Conservation (phyloP, 192 early-diverging fungal genomes). For the Ambispora gerdemannii region DNA sequence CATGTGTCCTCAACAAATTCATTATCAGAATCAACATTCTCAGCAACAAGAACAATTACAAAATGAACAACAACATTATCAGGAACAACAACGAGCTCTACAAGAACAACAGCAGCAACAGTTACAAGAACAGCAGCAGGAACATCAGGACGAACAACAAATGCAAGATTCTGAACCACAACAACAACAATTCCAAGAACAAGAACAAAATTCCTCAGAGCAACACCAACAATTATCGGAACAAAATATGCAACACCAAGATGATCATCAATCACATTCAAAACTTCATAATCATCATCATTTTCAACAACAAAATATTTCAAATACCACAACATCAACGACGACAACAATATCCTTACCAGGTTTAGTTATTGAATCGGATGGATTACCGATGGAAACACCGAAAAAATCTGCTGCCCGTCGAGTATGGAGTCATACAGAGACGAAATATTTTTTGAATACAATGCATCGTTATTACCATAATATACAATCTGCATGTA, state of each 20-base stretch:
- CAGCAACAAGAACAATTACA: not conserved
- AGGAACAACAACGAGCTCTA: not conserved
- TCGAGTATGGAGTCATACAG: slow-evolving; percentile 1
- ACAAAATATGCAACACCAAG: not conserved
- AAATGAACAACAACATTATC: not conserved
- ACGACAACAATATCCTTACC: not conserved
- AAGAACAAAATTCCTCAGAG: not conserved
- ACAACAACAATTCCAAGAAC: not conserved
- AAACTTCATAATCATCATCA: not conserved
- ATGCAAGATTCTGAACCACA: not conserved
- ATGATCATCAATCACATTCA: not conserved
- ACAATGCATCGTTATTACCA: not conserved
- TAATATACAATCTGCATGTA: not conserved
- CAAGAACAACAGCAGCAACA: not conserved
- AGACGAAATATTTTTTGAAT: slow-evolving; percentile 12
- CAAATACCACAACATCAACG: too few species aligned
- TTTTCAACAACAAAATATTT: not conserved
- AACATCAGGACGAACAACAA: not conserved
- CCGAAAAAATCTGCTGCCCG: not conserved
- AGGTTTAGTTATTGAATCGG: not conserved
- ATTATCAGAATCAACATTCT: not conserved
- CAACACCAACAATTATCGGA: not conserved
- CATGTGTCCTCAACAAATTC: not conserved
- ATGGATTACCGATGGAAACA: not conserved
- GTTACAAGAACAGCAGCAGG: not conserved